Evolutionary conservation across 2,329 filamentous ascomycete species (phyloP), one percentile per base, ranked within the genome.

Genomic region (Paracoccidioides lutzii): DNA sequence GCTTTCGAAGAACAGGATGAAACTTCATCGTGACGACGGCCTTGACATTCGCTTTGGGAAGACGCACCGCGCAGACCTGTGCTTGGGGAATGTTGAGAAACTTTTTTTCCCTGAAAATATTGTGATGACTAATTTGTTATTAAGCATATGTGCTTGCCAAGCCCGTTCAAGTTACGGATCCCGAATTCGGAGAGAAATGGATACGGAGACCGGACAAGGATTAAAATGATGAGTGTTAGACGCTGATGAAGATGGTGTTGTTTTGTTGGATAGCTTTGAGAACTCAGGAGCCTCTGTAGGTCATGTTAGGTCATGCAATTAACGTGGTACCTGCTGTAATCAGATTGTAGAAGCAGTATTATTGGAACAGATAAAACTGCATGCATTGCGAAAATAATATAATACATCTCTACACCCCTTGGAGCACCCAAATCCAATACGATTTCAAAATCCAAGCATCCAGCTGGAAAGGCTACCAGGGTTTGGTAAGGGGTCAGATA

Each of bases 1-100:
- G 67, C 59, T 71, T 62, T 67, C 71, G 71, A 61, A 69, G 63
- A 63, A 72, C 61, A 62, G 68, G 65, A 69, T 69, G 68, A 60
- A 65, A 67, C 66, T 71, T 69, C 71, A 74, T 74, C 55, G 60
- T 59, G 45, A 38, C 41, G 14, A 35, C 46, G 48, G 44, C 51
- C 51, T 46, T 45, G 41, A 51, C 50, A 43, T 45, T 51, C 42
- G 33, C 9, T 33, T 52, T 55, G 35, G 15, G 33, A 37, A 28
- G 37, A 32, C 32, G 12, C n/a, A 40, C n/a, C 22, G 9, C 15
- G 5, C 37, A 9, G 12, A 14, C 38, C 22, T 22, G 22, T 22
- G 2, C 42, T 15, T 5, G 14, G 38, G 37, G 5, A 5, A n/a
- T 51, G 4, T 51, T 22, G 32, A 40, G 49, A 53, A 52, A 40